These are phyloP conservation scores for Aspergillus brasiliensis DNA, from an alignment of 2,329 filamentous ascomycete genomes.

Conservation along the genomic window DNA sequence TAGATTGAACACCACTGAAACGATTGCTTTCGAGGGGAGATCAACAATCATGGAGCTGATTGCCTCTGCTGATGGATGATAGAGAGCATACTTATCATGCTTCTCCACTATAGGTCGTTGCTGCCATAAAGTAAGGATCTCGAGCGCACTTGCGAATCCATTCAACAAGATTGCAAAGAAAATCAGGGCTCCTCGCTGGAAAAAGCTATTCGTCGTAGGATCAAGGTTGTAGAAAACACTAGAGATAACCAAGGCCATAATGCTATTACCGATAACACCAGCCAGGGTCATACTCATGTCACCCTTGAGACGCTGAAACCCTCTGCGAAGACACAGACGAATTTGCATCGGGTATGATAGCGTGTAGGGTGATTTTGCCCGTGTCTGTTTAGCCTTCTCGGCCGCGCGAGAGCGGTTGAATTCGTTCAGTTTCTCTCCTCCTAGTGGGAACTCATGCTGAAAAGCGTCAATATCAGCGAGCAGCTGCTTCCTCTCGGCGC, in stretches of 20 bases:
- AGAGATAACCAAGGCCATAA: conserved; percentile 73
- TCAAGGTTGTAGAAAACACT: conserved; percentile 77
- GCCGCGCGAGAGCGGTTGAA: conserved; percentile 42
- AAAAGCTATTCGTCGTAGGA: conserved; percentile 70
- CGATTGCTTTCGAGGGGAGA: conserved; percentile 75
- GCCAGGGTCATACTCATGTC: conserved; percentile 73
- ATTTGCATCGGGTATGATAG: conserved; percentile 76
- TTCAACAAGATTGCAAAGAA: conserved; percentile 88
- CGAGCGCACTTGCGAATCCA: conserved; percentile 73
- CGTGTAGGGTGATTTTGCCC: conserved; percentile 75
- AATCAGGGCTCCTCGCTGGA: conserved; percentile 71
- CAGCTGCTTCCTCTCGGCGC: conserved; percentile 47
- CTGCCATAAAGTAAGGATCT: conserved; percentile 81
- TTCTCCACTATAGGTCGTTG: conserved; percentile 93
- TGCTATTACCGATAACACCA: conserved; percentile 65
- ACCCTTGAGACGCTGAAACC: conserved; percentile 71
- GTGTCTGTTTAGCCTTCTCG: conserved; percentile 47
- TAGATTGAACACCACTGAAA: conserved; percentile 74
- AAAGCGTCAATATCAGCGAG: conserved; percentile 45
- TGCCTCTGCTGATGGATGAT: conserved; percentile 89
- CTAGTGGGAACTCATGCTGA: conserved; percentile 38
- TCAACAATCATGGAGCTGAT: conserved; percentile 83
- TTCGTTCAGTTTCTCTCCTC: conserved; percentile 36
- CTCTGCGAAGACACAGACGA: conserved; percentile 75
- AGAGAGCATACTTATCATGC: conserved; percentile 80